Base-by-base conservation (phyloP, 768 basidiomycete genomes). In the Tulasnella sp. region DNA sequence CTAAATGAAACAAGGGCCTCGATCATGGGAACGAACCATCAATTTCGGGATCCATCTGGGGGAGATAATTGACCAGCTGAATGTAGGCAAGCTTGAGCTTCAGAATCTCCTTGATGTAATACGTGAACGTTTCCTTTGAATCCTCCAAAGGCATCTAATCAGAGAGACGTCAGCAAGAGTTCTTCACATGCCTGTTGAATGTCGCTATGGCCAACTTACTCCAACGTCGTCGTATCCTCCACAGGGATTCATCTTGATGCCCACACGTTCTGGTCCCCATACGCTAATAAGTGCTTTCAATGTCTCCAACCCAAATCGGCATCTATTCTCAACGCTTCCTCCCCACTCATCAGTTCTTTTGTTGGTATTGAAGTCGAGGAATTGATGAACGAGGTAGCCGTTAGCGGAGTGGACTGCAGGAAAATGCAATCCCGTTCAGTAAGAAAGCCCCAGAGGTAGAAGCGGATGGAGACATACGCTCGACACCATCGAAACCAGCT, bases 401-500 rank as follows among this genome's bases (percentile, higher is more conserved):
- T 81, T 81, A 8, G 81, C 80, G 4, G 77, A 80, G 72, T 82
- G 82, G 6, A 85, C 69, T 70, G 19, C 31, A 42, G 9, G 37
- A n/a, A 37, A 25, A 25, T n/a, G 37, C 17, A 22, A 8, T 25
- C 1, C 58, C 4, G 12, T 34, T 31, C n/a, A n/a, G n/a, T 58
- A 14, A 29, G 29, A 64, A 0, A 14, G 29, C 31, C 3, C 29
- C 9, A 64, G 58, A 22, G 58, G 14, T 14, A 12, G 31, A 29
- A 34, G 31, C 15, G 14, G 7, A 17, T 42, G 1, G 22, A n/a
- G n/a, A 64, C 78, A 19, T 70, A 86, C 86, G 75, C 81, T 89
- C 87, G 36, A 88, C 85, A 5, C 88, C 88, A 78, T 89, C 88
- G 79, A 88, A 88, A 2, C 88, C 88, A n/a, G 87, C 86, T 72